Percentiles rank a stretch among this genome's conserved stretches.
Evolutionary conservation across 768 basidiomycete species (phyloP).

Genomic region (Fomitopsis pulvina): DNA sequence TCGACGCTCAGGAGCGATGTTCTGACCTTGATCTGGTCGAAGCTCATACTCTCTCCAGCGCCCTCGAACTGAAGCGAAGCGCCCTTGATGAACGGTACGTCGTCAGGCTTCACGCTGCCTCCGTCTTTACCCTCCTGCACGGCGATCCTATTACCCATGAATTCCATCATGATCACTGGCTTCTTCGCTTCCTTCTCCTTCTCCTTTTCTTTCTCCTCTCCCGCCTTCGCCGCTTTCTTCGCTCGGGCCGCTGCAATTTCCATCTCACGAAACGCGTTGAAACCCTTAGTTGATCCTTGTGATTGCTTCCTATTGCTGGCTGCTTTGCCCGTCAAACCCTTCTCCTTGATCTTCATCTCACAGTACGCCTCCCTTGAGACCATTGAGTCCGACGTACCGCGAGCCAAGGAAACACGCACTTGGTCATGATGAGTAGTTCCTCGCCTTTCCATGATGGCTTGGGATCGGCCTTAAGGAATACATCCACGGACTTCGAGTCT

Average conservation of each 20-base stretch:
- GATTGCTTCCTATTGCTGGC: constrained; percentile 52
- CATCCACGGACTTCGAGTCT: constrained; percentile 57
- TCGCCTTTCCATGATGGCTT: constrained; percentile 76
- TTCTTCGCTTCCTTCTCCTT: constrained; percentile 19
- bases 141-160: constrained; percentile 63
- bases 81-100: constrained; percentile 36
- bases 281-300: constrained; percentile 46
- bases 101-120: constrained; percentile 36
- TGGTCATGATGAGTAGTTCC: constrained; percentile 81
- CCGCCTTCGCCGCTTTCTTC: constrained; percentile 19
- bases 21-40: constrained; percentile 52
- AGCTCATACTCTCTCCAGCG: constrained; percentile 49
- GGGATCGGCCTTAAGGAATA: constrained; percentile 75
- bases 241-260: too few relatives aligned
- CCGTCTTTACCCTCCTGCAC: constrained; percentile 51
- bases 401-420: constrained; percentile 41
- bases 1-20: constrained; percentile 23
- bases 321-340: constrained; percentile 74
- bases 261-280: constrained; percentile 79
- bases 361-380: constrained; percentile 70
- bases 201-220: constrained; percentile 22
- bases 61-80: constrained; percentile 45
- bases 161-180: constrained; percentile 66
- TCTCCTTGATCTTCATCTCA: constrained; percentile 94
- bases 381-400: not conserved